Base-by-base conservation (phyloP, 2,329 filamentous ascomycete genomes). In the Fusarium sp. region DNA sequence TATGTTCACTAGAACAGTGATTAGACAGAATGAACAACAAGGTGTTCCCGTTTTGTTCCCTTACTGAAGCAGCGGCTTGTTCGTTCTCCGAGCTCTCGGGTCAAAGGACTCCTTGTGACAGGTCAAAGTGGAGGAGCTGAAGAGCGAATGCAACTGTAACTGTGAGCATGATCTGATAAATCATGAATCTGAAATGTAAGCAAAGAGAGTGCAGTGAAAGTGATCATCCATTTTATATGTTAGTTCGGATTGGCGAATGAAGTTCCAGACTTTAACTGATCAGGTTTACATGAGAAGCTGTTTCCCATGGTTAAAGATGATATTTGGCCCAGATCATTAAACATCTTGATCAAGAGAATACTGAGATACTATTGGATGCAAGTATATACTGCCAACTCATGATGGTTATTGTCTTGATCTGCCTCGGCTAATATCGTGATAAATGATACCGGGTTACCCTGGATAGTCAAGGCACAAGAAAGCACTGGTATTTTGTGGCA, bases 141-240 rank as follows among this genome's bases (percentile, higher is more conserved):
- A 24, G 22, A 16, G 22, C 42, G 50, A 42, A 42, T 50, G 32
- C 24, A n/a, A 34, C 24, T 29, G 24, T 42, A 27, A 18, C 20
- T 25, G 45, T 29, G 30, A 46, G 24, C 50, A 65, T 65, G 58
- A 56, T 62, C 51, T 62, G 58, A 65, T 62, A 46, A 46, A 62
- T 63, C 14, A 38, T 53, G 32, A 34, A 29, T 18, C 14, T 25
- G 25, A 11, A 42, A 47, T 59, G 24, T 20, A 53, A 16, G 40
- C 20, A 52, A 12, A 29, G 12, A 27, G 18, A 27, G 43, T 38
- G 34, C 10, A 38, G 34, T 3, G 38, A 12, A 6, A 24, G n/a
- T 18, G 44, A 57, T 57, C 34, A 44, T 50, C 42, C 32, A 29
- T 62, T 62, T 24, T 18, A 25, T 29, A 49, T 45, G 8, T 16